Conservation (phyloP, 2,329 filamentous ascomycete genomes). For the Allantophomopsis lycopodina region DNA sequence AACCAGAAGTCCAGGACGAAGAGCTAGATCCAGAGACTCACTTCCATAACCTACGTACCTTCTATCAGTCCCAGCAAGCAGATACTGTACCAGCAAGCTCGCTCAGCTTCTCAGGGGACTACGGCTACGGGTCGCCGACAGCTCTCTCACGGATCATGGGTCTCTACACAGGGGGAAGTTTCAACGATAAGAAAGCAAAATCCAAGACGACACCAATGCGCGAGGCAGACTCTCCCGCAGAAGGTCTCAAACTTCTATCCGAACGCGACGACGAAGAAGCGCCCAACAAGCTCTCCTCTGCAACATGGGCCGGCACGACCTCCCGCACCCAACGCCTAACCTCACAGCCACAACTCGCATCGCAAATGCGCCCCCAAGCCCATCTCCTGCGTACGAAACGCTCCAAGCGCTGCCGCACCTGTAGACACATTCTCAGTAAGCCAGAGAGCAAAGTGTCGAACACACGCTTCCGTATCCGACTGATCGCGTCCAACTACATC, state of each 20-base stretch:
- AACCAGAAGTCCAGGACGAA: slow-evolving; percentile 15
- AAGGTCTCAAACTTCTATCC: slow-evolving; percentile 58
- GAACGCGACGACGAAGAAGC: slow-evolving; percentile 40
- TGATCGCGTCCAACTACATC: slow-evolving; percentile 80
- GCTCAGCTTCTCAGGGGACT: slow-evolving; percentile 40
- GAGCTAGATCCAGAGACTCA: slow-evolving; percentile 49
- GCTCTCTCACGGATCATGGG: slow-evolving; percentile 84
- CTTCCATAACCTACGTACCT: slow-evolving; percentile 61
- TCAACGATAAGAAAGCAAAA: slow-evolving; percentile 50
- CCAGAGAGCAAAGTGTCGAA: slow-evolving; percentile 84
- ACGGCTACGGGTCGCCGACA: slow-evolving; percentile 58
- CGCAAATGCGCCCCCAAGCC: slow-evolving; percentile 68
- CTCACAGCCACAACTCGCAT: slow-evolving; percentile 37
- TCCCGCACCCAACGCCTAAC: slow-evolving; percentile 36
- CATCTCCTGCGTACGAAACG: slow-evolving; percentile 81
- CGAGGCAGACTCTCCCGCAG: slow-evolving; percentile 56
- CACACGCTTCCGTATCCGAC: slow-evolving; percentile 81
- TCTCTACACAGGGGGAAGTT: slow-evolving; percentile 58
- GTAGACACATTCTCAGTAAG: slow-evolving; percentile 89
- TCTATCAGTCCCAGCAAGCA: slow-evolving; percentile 70
- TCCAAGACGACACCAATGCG: slow-evolving; percentile 62
- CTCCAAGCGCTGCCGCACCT: slow-evolving; percentile 83
- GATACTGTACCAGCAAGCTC: slow-evolving; percentile 38
- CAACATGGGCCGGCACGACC: slow-evolving; percentile 51
- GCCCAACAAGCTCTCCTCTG: slow-evolving; percentile 34